A percentile compares a stretch with the other conserved stretches of the same genome.
phyloP scores from a whole-genome alignment of 1,284 basidiomycete species.

The Pterulicium gracile region DNA sequence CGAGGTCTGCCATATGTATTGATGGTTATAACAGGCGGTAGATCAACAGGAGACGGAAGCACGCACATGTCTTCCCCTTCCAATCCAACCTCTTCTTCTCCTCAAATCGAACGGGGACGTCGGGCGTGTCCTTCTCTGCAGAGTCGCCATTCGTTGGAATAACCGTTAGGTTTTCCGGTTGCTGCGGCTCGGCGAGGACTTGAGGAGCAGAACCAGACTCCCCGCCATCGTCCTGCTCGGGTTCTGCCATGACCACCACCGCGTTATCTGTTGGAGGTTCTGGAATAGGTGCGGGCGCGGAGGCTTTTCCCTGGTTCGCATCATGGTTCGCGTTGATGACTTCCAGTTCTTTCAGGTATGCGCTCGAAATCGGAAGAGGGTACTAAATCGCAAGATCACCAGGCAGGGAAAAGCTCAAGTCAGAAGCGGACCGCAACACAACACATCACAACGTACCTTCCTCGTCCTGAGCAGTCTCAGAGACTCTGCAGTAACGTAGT shows the following conservation, averaged over 20 bases:
- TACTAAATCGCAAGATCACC: slow-evolving; percentile 33
- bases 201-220: slow-evolving; percentile 7
- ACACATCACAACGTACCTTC: slow-evolving; percentile 37
- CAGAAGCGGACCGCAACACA: slow-evolving; percentile 2
- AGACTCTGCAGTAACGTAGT: slow-evolving; percentile 50
- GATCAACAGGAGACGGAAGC: slow-evolving; percentile 2
- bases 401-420: slow-evolving; percentile 4
- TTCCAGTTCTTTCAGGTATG: slow-evolving; percentile 56
- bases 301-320: slow-evolving; percentile 21
- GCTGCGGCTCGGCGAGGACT: not conserved
- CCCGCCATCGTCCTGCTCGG: slow-evolving; percentile 26
- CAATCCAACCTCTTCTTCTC: slow-evolving; percentile 89
- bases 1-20: slow-evolving; percentile 59
- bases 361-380: slow-evolving; percentile 51
- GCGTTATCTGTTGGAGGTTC: slow-evolving; percentile 14
- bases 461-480: slow-evolving; percentile 53
- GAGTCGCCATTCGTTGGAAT: slow-evolving; percentile 20
- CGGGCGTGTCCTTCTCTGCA: slow-evolving; percentile 48
- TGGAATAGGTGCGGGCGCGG: slow-evolving; percentile 15
- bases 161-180: not conserved
- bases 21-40: not conserved
- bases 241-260: slow-evolving; percentile 16
- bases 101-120: slow-evolving; percentile 57
- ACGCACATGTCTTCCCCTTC: slow-evolving; percentile 78
- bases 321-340: slow-evolving; percentile 37